Evolutionary conservation across 768 basidiomycete species (phyloP).

Genomic region (Phaeotremella fagi): DNA sequence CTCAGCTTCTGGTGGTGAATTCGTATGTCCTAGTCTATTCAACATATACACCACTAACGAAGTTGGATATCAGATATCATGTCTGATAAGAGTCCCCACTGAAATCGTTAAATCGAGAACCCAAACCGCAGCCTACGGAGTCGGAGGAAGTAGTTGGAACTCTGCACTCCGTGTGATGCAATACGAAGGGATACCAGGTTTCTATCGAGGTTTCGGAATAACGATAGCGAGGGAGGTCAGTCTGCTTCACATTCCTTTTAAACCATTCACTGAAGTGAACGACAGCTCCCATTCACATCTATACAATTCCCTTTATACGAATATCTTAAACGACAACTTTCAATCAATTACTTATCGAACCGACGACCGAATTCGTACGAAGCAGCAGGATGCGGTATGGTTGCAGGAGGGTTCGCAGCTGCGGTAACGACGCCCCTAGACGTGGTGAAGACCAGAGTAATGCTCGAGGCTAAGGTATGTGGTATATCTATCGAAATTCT

Average conservation of each 20-base stretch:
- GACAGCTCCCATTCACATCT: slow-evolving; percentile 90
- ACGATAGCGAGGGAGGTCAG: slow-evolving; percentile 70
- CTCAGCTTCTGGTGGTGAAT: slow-evolving; percentile 56
- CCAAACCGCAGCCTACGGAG: slow-evolving; percentile 75
- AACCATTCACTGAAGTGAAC: not conserved
- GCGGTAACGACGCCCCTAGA: slow-evolving; percentile 90
- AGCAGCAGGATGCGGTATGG: slow-evolving; percentile 75
- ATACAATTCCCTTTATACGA: slow-evolving; percentile 96
- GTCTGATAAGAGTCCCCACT: slow-evolving; percentile 87
- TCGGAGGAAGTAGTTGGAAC: slow-evolving; percentile 37
- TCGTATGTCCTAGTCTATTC: slow-evolving; percentile 49
- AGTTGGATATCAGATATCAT: slow-evolving; percentile 57
- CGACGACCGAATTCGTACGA: slow-evolving; percentile 53
- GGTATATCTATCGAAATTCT: not conserved
- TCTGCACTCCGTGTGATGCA: slow-evolving; percentile 48
- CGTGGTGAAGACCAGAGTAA: slow-evolving; percentile 92
- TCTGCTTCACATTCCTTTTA: slow-evolving; percentile 14
- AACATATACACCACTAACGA: not conserved
- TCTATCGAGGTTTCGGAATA: slow-evolving; percentile 81
- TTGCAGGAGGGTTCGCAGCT: slow-evolving; percentile 86
- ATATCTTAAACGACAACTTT: slow-evolving; percentile 66
- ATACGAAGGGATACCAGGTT: slow-evolving; percentile 66
- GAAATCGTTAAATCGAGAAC: slow-evolving; percentile 92
- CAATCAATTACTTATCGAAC: slow-evolving; percentile 53
- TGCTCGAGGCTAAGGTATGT: slow-evolving; percentile 81